These are phyloP conservation scores for Berkeleyomyces basicola DNA, from an alignment of 2,329 filamentous ascomycete genomes.

Conservation along the genomic window DNA sequence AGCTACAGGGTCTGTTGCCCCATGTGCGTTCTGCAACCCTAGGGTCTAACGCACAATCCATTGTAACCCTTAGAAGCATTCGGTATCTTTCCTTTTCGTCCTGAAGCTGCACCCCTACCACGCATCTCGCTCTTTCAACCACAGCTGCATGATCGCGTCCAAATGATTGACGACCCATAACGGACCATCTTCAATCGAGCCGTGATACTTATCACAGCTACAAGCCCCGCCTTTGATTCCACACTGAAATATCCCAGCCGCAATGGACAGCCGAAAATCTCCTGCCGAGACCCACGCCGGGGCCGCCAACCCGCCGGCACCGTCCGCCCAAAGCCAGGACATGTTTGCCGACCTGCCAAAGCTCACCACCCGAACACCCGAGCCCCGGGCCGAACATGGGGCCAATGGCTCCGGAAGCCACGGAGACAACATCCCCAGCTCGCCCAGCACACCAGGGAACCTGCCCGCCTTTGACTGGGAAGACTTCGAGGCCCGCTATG, in stretches of 20 bases:
- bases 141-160: too few species aligned
- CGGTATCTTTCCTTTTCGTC: too few species aligned
- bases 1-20: neutral
- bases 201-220: too few species aligned
- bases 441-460: slow-evolving; percentile 29
- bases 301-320: neutral
- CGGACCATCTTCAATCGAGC: too few species aligned
- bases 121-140: too few species aligned
- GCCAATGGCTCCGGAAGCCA: neutral
- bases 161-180: too few species aligned
- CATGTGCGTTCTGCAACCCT: too few species aligned
- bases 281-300: neutral
- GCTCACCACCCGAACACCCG: slow-evolving; percentile 10
- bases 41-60: too few species aligned
- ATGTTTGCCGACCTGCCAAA: slow-evolving; percentile 10
- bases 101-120: too few species aligned
- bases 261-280: neutral
- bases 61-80: too few species aligned
- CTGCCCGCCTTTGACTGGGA: slow-evolving; percentile 53
- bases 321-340: neutral
- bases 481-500: slow-evolving; percentile 54
- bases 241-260: neutral
- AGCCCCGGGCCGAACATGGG: slow-evolving; percentile 8
- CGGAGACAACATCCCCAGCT: slow-evolving; percentile 2
- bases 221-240: too few species aligned